phyloP scores from a whole-genome alignment of 2,329 filamentous ascomycete genomes.

The Lecanicillium sp. region DNA sequence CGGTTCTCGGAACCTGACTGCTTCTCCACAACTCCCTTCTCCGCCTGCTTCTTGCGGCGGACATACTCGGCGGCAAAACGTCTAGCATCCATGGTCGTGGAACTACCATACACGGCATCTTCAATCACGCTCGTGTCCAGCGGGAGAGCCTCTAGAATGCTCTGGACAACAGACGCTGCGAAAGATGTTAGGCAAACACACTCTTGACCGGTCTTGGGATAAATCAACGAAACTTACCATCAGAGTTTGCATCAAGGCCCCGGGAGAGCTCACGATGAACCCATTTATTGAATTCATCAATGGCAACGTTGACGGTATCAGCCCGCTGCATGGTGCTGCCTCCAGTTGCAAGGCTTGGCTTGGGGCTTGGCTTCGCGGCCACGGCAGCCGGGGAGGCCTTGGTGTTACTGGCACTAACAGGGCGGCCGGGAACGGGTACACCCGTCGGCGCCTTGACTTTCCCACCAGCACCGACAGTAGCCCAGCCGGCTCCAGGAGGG shows the following conservation, averaged over 20 bases:
- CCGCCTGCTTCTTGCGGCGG: constrained; percentile 83
- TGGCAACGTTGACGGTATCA: constrained; percentile 36
- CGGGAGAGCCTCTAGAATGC: constrained; percentile 67
- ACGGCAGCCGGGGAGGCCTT: constrained; percentile 34
- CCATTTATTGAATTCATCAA: constrained; percentile 95
- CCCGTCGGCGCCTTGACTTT: constrained; percentile 73
- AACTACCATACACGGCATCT: constrained; percentile 81
- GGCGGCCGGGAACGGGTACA: constrained; percentile 41
- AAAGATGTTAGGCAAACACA: neutral
- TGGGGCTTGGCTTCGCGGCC: constrained; percentile 41
- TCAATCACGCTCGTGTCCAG: constrained; percentile 75
- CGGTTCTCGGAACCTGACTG: constrained; percentile 51
- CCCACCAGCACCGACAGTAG: constrained; percentile 87
- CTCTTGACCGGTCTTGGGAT: neutral
- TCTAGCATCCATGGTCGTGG: constrained; percentile 82
- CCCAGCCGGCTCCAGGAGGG: constrained; percentile 61
- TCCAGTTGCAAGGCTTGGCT: constrained; percentile 34
- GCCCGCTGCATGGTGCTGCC: constrained; percentile 16
- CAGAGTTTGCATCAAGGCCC: constrained; percentile 51
- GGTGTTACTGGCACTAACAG: constrained; percentile 32
- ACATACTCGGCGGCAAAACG: constrained; percentile 95
- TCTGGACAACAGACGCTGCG: constrained; percentile 72
- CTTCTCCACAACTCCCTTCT: constrained; percentile 81
- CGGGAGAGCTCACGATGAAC: constrained; percentile 69
- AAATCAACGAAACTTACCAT: constrained; percentile 35